Base-by-base conservation (phyloP, 257 asterid genomes). In the Plantago ovata region DNA sequence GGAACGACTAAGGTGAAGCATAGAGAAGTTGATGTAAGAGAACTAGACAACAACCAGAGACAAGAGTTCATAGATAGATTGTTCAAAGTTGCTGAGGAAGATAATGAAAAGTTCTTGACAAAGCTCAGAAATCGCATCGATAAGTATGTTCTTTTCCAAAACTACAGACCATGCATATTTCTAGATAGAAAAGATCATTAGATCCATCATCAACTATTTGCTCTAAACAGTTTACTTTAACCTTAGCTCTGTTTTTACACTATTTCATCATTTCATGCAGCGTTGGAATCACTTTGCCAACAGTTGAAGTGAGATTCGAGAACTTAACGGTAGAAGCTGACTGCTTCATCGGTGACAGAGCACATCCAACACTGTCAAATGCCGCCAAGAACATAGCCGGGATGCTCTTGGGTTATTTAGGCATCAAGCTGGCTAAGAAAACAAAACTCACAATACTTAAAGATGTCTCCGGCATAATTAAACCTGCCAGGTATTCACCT, bases 81-180 rank as follows among this genome's bases (percentile, higher is more conserved):
- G 56, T 76, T 84, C 36, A 72, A 62, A 75, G 84, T 84, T 60
- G 81, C 94, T 2, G 89, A 79, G 66, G 94, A 84, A 68, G 94
- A 81, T 16, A 81, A 84, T 58, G 86, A 79, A 70, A 77, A 65
- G 75, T 84, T 84, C 82, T 67, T 81, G 68, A 63, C 12, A 2
- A 84, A 84, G 60, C 77, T 76, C 62, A 60, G 84, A 55, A 55
- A 81, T 61, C 69, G 86, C 2, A 81, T 84, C 56, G 86, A 84
- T 16, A 81, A 65, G 89, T 84, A 72, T 67, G 78, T 59, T 71
- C n/a, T n/a, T n/a, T n/a, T n/a, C n/a, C n/a, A n/a, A n/a, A n/a
- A n/a, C n/a, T n/a, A n/a, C n/a, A n/a, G n/a, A n/a, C n/a, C n/a
- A n/a, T n/a, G n/a, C n/a, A n/a, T n/a, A n/a, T n/a, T n/a, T n/a